Percentiles rank a stretch among this genome's conserved stretches.
These are phyloP conservation scores for Hymenoscyphus scutula DNA, from an alignment of 2,329 filamentous ascomycete genomes.

Conservation along the genomic window DNA sequence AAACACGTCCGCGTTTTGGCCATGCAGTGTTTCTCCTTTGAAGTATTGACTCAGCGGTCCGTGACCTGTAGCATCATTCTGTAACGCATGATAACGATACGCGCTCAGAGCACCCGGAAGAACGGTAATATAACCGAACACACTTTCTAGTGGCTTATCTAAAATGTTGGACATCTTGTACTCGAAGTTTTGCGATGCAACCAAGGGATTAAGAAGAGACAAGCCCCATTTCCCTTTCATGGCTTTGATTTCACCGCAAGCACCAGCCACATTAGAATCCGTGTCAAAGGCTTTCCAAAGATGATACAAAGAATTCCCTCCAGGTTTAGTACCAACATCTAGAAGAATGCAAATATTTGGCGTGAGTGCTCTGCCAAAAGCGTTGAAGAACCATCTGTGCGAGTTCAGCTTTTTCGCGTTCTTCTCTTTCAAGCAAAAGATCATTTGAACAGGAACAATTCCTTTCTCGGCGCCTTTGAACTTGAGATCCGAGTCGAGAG, in stretches of 20 bases:
- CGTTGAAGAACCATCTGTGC: conserved; percentile 99
- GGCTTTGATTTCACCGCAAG: conserved; percentile 95
- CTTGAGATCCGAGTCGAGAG: conserved; percentile 89
- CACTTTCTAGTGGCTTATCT: conserved; percentile 94
- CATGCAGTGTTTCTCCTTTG: conserved; percentile 96
- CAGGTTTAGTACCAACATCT: conserved; percentile 92
- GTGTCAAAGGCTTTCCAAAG: conserved; percentile 99
- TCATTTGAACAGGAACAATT: conserved; percentile 95
- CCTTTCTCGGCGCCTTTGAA: conserved; percentile 99
- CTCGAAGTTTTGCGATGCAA: conserved; percentile 97
- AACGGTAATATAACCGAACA: conserved; percentile 98
- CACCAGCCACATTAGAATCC: conserved; percentile 94
- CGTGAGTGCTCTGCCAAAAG: conserved; percentile 86
- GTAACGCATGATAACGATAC: conserved; percentile 91
- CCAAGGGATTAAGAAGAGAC: conserved; percentile 86
- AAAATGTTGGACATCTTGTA: conserved; percentile 99
- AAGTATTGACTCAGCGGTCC: conserved; percentile 97
- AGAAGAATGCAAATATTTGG: conserved; percentile 96
- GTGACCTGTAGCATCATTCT: conserved; percentile 94
- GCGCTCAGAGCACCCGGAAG: conserved; percentile 91
- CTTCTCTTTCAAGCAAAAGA: conserved; percentile 97
- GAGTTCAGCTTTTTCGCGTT: conserved; percentile 98
- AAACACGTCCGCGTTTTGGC: conserved; percentile 94
- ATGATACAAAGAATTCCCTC: conserved; percentile 88
- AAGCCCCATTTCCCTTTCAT: conserved; percentile 85